phyloP scores from a whole-genome alignment of 2,329 filamentous ascomycete genomes.

The Ophiobolus disseminans region DNA sequence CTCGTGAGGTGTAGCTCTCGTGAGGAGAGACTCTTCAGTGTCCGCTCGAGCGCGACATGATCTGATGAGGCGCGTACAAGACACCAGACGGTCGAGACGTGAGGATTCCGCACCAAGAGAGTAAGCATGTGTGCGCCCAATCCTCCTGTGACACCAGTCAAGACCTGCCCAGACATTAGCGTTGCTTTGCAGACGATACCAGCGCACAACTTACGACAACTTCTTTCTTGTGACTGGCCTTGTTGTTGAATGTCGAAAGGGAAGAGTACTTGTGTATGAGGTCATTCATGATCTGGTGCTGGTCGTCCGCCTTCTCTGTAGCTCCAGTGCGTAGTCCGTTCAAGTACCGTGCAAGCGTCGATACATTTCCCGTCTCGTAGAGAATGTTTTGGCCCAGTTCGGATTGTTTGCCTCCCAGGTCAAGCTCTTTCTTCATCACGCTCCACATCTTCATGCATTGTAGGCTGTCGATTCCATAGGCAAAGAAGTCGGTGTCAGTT shows the following conservation, averaged over 20 bases:
- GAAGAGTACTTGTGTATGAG: conserved; percentile 56
- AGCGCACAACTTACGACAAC: conserved; percentile 16
- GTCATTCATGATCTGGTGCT: conserved; percentile 54
- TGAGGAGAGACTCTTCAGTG: conserved; percentile 43
- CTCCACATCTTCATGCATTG: conserved; percentile 65
- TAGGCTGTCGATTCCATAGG: conserved; percentile 64
- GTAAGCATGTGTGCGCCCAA: conserved; percentile 66
- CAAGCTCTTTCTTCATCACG: conserved; percentile 59
- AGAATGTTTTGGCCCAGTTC: conserved; percentile 63
- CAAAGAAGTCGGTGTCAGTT: conserved; percentile 64
- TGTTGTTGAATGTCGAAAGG: conserved; percentile 33
- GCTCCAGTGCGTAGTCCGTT: conserved; percentile 52
- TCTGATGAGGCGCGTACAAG: conserved; percentile 57
- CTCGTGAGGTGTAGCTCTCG: conserved; percentile 48
- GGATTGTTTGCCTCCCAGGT: conserved; percentile 52
- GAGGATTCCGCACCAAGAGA: conserved; percentile 36
- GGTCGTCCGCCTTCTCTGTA: conserved; percentile 39
- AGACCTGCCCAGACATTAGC: conserved; percentile 41
- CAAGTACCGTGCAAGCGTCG: conserved; percentile 55
- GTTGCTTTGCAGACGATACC: not conserved
- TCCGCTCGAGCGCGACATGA: conserved; percentile 42
- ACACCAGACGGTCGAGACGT: conserved; percentile 56
- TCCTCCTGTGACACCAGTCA: conserved; percentile 72
- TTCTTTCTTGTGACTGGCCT: conserved; percentile 3
- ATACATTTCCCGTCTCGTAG: conserved; percentile 63